phyloP scores from a whole-genome alignment of 139 green algal species.

The Chlorella sp. region DNA sequence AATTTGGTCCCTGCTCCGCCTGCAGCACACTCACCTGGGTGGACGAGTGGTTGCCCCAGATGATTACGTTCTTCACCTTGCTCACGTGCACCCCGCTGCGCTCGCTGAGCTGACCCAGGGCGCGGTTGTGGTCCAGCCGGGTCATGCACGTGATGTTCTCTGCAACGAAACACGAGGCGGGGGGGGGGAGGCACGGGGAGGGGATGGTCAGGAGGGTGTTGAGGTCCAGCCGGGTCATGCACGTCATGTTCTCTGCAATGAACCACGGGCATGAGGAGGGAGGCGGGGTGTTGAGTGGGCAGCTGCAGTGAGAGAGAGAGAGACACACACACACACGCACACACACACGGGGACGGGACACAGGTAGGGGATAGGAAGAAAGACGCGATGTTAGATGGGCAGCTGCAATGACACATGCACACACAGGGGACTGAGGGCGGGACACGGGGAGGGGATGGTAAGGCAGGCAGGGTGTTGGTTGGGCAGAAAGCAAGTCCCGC shows the following conservation, averaged over 20 bases:
- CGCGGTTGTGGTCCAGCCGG: conserved; percentile 96
- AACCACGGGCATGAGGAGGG: not conserved
- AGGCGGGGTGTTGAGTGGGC: conserved; percentile 95
- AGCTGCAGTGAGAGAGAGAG: too few relatives aligned
- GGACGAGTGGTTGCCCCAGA: conserved; percentile 97
- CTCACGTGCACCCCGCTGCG: conserved; percentile 67
- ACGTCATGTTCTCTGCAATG: conserved; percentile 89
- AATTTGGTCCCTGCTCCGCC: too few relatives aligned
- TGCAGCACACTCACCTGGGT: conserved; percentile 63
- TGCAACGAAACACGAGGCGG: not conserved
- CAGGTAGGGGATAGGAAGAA: too few relatives aligned
- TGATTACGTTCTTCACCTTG: conserved; percentile 93
- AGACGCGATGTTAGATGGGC: too few relatives aligned
- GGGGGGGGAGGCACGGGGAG: not conserved
- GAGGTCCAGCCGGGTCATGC: conserved; percentile 94
- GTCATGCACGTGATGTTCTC: conserved; percentile 96
- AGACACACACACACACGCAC: too few relatives aligned
- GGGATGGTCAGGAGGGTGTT: too few relatives aligned
- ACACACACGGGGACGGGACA: too few relatives aligned
- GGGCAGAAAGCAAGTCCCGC: too few relatives aligned
- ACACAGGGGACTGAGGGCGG: too few relatives aligned
- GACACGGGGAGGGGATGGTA: too few relatives aligned
- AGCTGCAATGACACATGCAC: too few relatives aligned
- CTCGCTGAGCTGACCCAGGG: conserved; percentile 88
- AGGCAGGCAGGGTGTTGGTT: too few relatives aligned